These are phyloP conservation scores for Amaranthus palmeri DNA, from an alignment of 148 eudicot species.

Conservation along the genomic window DNA sequence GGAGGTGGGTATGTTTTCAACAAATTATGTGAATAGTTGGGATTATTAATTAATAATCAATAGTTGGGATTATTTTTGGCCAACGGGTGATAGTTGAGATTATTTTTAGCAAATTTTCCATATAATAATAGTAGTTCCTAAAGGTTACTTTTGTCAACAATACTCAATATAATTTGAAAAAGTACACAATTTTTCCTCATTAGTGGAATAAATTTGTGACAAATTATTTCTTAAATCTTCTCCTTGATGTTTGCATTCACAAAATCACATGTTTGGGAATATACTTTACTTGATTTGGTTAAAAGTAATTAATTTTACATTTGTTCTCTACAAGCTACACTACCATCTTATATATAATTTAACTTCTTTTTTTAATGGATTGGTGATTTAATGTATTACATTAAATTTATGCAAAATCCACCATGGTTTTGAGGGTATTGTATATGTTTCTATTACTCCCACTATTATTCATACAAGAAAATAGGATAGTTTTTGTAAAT, in stretches of 20 bases:
- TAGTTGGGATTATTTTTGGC: too few relatives aligned
- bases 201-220: neutral
- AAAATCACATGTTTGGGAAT: neutral
- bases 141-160: neutral
- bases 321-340: neutral
- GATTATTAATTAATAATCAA: too few relatives aligned
- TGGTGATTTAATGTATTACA: neutral
- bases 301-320: neutral
- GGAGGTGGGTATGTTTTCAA: too few relatives aligned
- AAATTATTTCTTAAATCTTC: neutral
- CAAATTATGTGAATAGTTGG: too few relatives aligned
- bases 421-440: slow-evolving; percentile 16
- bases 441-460: slow-evolving; percentile 5
- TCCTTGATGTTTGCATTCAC: neutral
- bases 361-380: neutral
- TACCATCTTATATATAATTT: neutral
- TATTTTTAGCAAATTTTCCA: too few relatives aligned
- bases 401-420: neutral
- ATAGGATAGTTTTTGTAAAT: slow-evolving; percentile 20
- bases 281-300: neutral
- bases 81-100: too few relatives aligned
- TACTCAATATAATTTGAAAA: too few relatives aligned
- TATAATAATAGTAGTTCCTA: neutral
- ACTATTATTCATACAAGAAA: neutral
- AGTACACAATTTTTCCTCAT: neutral